These are phyloP conservation scores for Saccharum hybrid DNA, from an alignment of 202 grass and related monocot species.

Conservation along the genomic window DNA sequence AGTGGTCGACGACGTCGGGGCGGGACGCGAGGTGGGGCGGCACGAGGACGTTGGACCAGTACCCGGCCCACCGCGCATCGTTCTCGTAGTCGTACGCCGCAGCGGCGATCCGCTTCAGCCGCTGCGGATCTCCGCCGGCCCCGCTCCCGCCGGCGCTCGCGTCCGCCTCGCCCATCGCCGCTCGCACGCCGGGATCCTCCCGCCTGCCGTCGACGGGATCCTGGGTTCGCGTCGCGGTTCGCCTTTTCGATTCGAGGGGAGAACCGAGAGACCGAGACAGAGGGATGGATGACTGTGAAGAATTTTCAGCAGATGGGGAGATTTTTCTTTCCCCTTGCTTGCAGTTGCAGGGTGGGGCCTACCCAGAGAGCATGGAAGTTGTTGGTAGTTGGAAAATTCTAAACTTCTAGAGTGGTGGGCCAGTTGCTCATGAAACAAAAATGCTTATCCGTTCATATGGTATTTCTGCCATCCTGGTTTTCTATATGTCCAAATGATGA, in stretches of 20 bases:
- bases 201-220: not conserved
- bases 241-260: not conserved
- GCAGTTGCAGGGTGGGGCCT: constrained; percentile 9
- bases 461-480: not conserved
- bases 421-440: not conserved
- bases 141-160: constrained; percentile 41
- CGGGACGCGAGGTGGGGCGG: constrained; percentile 81
- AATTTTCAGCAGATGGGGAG: constrained; percentile 15
- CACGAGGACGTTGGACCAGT: constrained; percentile 90
- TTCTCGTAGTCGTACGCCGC: constrained; percentile 92
- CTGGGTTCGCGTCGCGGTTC: not conserved
- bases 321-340: not conserved
- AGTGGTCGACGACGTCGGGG: constrained; percentile 81
- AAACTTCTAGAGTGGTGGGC: no score
- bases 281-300: constrained; percentile 14
- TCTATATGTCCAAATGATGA: not conserved
- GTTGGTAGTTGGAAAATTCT: no score
- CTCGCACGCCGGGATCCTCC: not conserved
- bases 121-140: constrained; percentile 59
- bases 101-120: constrained; percentile 69
- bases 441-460: not conserved
- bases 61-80: constrained; percentile 84
- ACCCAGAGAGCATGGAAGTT: not conserved
- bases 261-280: not conserved
- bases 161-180: constrained; percentile 52